Base-by-base conservation (phyloP, 768 basidiomycete species). In the Crassisporium funariophilum region DNA sequence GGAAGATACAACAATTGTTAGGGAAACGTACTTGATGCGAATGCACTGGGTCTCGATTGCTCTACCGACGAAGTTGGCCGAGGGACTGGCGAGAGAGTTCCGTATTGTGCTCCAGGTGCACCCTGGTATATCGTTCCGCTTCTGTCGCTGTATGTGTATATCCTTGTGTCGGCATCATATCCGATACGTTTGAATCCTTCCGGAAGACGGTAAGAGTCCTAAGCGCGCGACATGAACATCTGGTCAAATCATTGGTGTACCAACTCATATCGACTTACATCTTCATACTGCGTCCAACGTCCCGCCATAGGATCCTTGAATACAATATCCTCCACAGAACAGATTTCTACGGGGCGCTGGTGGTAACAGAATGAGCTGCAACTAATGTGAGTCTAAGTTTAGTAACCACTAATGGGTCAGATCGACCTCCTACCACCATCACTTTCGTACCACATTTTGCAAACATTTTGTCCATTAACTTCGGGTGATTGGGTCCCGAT, bases 81-180 rank as follows among this genome's bases (percentile, higher is more conserved):
- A 5, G 57, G 24, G 10, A 77, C 60, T 19, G 74, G 72, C 4
- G 44, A 69, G 36, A 82, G 61, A 1, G 57, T 52, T 7, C 80
- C 80, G 41, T 77, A 80, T 16, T 66, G 54, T 24, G 62, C 63
- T n/a, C 74, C 74, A 1, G 78, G 72, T 20, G 67, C 67, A 21
- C 74, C 70, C 37, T 68, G 57, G 58, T 79, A 82, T 4, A 73
- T 54, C 11, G 61, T 63, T 0, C 79, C 80, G 3, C 69, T 56
- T 2, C 52, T 50, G 45, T 83, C 80, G 23, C 66, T 56, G 40
- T 81, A 83, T 4, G 70, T 75, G 47, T 81, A 82, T 11, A 67
- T 62, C n/a, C 67, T 58, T 0, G 74, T 70, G 44, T 83, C 81
- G 0, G 77, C 70, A 50, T 83, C 81, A 45, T 82, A 83, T 2